Evolutionary conservation across 2,329 filamentous ascomycete genomes (phyloP).

Genomic region (Aspergillus latus): DNA sequence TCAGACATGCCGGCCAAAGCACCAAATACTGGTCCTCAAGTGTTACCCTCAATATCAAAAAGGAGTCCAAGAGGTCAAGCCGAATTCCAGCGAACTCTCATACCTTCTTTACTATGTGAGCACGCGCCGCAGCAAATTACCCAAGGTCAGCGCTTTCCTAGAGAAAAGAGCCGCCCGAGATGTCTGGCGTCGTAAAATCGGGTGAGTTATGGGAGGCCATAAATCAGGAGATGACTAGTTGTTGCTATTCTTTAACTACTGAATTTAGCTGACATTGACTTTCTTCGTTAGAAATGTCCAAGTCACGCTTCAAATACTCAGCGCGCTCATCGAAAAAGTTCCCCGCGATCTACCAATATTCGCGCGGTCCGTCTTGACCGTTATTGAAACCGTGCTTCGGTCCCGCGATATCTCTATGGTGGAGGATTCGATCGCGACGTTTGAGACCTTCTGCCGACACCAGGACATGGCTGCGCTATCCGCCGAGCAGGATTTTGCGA

Average conservation of each 20-base stretch:
- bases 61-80: slow-evolving; percentile 86
- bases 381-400: slow-evolving; percentile 77
- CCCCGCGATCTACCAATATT: slow-evolving; percentile 89
- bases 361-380: slow-evolving; percentile 77
- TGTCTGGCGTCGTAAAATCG: slow-evolving; percentile 83
- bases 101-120: slow-evolving; percentile 97
- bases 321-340: slow-evolving; percentile 88
- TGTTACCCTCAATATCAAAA: slow-evolving; percentile 94
- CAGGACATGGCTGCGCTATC: slow-evolving; percentile 83
- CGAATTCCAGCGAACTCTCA: slow-evolving; percentile 93
- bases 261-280: slow-evolving; percentile 11
- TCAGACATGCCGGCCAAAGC: slow-evolving; percentile 77
- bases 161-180: slow-evolving; percentile 92
- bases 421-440: slow-evolving; percentile 82
- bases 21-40: slow-evolving; percentile 93
- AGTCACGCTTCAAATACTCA: slow-evolving; percentile 89
- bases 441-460: slow-evolving; percentile 83
- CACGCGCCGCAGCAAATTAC: slow-evolving; percentile 89
- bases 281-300: slow-evolving; percentile 71
- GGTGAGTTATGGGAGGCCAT: slow-evolving; percentile 55
- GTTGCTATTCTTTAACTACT: too few relatives aligned
- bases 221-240: neutral
- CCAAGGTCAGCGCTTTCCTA: slow-evolving; percentile 91
- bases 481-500: slow-evolving; percentile 79
- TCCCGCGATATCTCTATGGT: slow-evolving; percentile 90